A percentile compares a stretch with the other conserved stretches of the same genome.
Conservation (phyloP, 371 early-diverging fungal species). For the Mortierella sp. region DNA sequence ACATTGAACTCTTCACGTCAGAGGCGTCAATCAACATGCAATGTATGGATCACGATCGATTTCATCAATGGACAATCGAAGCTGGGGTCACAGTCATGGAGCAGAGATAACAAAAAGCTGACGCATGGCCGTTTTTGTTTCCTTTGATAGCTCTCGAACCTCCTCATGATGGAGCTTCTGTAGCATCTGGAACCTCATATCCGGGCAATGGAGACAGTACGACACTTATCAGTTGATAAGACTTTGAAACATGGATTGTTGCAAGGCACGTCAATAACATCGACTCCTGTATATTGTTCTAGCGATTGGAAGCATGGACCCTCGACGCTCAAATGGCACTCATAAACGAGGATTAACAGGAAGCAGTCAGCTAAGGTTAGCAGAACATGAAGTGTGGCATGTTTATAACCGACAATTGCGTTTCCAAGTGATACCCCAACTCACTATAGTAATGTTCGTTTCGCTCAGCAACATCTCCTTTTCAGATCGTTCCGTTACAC, state of each 20-base stretch:
- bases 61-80: no score
- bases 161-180: constrained; percentile 22
- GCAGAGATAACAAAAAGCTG: no score
- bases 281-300: background rate
- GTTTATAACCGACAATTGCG: no score
- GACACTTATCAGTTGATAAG: background rate
- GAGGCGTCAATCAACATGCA: constrained; percentile 30
- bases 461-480: constrained; percentile 31
- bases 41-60: constrained; percentile 10
- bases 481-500: constrained; percentile 33
- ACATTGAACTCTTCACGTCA: constrained; percentile 40
- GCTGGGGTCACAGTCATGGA: no score
- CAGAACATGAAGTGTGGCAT: no score
- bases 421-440: no score
- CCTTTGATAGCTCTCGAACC: constrained; percentile 23
- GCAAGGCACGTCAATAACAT: background rate
- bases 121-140: background rate
- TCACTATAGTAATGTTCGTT: background rate
- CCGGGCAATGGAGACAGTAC: constrained; percentile 43
- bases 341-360: constrained; percentile 41
- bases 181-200: constrained; percentile 16
- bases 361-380: constrained; percentile 44
- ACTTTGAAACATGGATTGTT: no score
- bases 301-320: constrained; percentile 25
- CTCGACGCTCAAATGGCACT: constrained; percentile 28